Evolutionary conservation across 257 asterid genomes (phyloP), one percentile per base, ranked within the genome.

Genomic region (Haberlea rhodopensis): DNA sequence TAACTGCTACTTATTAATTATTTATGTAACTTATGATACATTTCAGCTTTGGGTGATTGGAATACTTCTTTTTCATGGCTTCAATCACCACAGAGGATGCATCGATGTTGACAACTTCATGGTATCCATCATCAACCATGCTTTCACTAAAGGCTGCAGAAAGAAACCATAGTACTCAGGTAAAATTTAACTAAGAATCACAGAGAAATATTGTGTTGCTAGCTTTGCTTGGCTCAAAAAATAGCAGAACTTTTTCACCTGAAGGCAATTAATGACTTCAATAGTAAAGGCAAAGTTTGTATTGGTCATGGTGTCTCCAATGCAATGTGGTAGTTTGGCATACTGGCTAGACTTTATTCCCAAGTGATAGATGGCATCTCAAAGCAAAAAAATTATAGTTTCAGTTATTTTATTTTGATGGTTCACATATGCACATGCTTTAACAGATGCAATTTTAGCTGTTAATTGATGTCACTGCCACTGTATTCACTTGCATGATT

Each of bases 51-150:
- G 86, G 87, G 23, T 65, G 62, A 69, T 37, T 65, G 26, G 81
- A 75, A 66, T 82, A 86, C 79, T 85, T 88, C 57, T 46, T 74
- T 63, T 79, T 84, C 96, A 88, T 88, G 32, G 87, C 89, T 71
- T 84, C 79, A 59, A 88, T 82, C 62, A 77, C 91, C 67, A 88
- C 89, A 2, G 85, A 76, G n/a, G 89, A 85, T 74, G 82, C 80
- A 76, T 84, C 95, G 52, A 85, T 60, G 75, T 80, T 88, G 78
- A 75, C 71, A 40, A 85, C 81, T 58, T 84, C 80, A 57, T 43
- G 69, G 59, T 80, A 88, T 63, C 95, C 96, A 76, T 86, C 89
- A 55, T 70, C 84, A 61, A 66, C 84, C 96, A 86, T 80, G 56
- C 81, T 84, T 72, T 86, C 85, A 53, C 95, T 85, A 52, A 88